Base-by-base conservation (phyloP, 495 filamentous ascomycete species). In the Geopyxis carbonaria region DNA sequence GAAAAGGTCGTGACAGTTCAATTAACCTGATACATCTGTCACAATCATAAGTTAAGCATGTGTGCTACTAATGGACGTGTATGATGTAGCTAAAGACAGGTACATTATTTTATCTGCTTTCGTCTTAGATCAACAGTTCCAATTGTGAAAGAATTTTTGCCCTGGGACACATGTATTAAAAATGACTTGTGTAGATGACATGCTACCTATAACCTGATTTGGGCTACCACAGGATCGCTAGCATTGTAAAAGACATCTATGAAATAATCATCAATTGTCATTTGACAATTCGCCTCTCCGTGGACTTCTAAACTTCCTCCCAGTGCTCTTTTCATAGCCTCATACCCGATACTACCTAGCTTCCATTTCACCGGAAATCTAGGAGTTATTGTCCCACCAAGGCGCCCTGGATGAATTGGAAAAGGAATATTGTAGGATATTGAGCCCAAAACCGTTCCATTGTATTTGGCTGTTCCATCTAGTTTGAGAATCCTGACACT, bases 401-500 rank as follows among this genome's bases (percentile, higher is more conserved):
- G 73, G 3, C 61, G 53, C 5, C 84, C 83, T 0, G 89, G 84
- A 4, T 75, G 79, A 6, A 86, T 77, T 7, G 73, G 67, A 53
- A 93, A 87, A 1, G 78, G 75, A 14, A 71, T 44, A 28, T 76
- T 64, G 50, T 86, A 83, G 11, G 72, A 43, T 44, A 94, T 93
- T 11, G 63, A 61, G 8, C 86, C 89, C 0, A 92, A 62, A 5
- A 85, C 71, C 15, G 75, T 76, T 37, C 83, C 66, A 44, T 86
- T 78, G 47, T 94, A 89, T 45, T 73, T 75, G 0, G 89, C 81
- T 1, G 77, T 84, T 13, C 85, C 89, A 48, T 93, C 74, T 40
- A 97, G 64, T 28, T 61, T 68, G 14, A 80, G 77, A 47, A 97
- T 66, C 42, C 68, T 78, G 14, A 97, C 56, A 1, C 69, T 78